Percentiles rank a stretch among this genome's conserved stretches.
Evolutionary conservation across 2,329 filamentous ascomycete genomes (phyloP).

Genomic region (Pyricularia sp.): DNA sequence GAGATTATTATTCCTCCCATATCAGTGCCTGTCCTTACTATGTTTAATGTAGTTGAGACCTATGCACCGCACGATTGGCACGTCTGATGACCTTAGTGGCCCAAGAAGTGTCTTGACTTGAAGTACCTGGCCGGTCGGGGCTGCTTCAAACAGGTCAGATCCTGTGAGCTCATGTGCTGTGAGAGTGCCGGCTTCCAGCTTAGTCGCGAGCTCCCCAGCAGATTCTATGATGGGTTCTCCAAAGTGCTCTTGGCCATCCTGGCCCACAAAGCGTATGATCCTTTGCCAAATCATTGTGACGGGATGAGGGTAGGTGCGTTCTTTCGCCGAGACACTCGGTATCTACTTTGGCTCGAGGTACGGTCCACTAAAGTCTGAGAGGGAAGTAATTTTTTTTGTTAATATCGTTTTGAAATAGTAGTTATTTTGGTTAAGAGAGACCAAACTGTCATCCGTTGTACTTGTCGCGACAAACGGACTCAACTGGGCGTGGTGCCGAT

Average conservation of each 20-base stretch:
- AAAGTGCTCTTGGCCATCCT: conserved; percentile 3
- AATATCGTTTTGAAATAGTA: no score
- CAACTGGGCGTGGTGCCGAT: background rate
- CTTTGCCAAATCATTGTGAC: conserved; percentile 1
- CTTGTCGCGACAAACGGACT: background rate
- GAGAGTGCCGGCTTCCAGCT: background rate
- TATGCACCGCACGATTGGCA: conserved; percentile 4
- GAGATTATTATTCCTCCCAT: background rate
- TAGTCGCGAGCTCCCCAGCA: background rate
- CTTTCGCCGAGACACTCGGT: background rate
- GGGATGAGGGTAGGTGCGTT: background rate
- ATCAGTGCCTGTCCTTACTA: background rate
- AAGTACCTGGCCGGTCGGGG: background rate
- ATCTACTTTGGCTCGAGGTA: background rate
- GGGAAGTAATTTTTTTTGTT: background rate
- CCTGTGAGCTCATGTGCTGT: background rate
- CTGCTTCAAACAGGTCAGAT: background rate
- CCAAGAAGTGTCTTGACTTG: conserved; percentile 1
- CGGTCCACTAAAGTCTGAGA: background rate
- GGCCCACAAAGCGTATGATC: conserved; percentile 2
- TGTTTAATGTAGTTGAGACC: conserved; percentile 6
- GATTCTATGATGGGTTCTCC: conserved; percentile 2
- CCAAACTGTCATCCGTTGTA: background rate
- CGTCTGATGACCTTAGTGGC: background rate
- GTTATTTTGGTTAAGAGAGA: background rate